Evolutionary conservation across 2,329 filamentous ascomycete genomes (phyloP).

Genomic region (Eurotiales sp.): DNA sequence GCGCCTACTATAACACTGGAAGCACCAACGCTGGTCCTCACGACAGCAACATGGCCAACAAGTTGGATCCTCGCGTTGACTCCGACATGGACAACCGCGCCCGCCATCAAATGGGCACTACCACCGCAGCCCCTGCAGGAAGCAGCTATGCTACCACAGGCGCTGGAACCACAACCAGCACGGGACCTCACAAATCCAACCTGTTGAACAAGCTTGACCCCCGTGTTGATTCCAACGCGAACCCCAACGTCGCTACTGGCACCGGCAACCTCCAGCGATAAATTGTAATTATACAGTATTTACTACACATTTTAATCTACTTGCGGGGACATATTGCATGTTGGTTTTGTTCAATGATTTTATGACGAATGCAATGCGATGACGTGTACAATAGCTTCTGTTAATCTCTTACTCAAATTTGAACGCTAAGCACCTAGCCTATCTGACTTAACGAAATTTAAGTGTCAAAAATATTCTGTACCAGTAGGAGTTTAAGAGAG

Average conservation of each 20-base stretch:
- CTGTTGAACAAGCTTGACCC: slow-evolving; percentile 50
- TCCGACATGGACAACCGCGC: slow-evolving; percentile 21
- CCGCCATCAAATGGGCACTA: slow-evolving; percentile 13
- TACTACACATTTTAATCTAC: too few species aligned
- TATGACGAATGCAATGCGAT: too few species aligned
- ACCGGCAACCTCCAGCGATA: slow-evolving; percentile 5
- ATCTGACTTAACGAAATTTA: too few species aligned
- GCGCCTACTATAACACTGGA: slow-evolving; percentile 14
- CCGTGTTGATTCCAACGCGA: slow-evolving; percentile 51
- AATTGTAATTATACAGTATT: too few species aligned
- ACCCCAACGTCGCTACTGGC: slow-evolving; percentile 11
- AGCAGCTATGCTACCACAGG: slow-evolving; percentile 16
- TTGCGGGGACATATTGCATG: too few species aligned
- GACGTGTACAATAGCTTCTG: too few species aligned
- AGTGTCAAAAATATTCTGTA: too few species aligned
- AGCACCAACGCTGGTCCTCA: slow-evolving; percentile 37
- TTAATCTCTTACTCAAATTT: too few species aligned
- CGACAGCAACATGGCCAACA: slow-evolving; percentile 28
- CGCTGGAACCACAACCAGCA: slow-evolving; percentile 13
- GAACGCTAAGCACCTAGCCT: too few species aligned
- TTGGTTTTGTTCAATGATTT: not conserved
- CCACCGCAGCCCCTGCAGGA: slow-evolving; percentile 7
- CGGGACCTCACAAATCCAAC: slow-evolving; percentile 44
- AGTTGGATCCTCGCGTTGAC: slow-evolving; percentile 41
- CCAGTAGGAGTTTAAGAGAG: too few species aligned